phyloP scores from a whole-genome alignment of 1,284 basidiomycete genomes.

The Anthracocystis setariae region DNA sequence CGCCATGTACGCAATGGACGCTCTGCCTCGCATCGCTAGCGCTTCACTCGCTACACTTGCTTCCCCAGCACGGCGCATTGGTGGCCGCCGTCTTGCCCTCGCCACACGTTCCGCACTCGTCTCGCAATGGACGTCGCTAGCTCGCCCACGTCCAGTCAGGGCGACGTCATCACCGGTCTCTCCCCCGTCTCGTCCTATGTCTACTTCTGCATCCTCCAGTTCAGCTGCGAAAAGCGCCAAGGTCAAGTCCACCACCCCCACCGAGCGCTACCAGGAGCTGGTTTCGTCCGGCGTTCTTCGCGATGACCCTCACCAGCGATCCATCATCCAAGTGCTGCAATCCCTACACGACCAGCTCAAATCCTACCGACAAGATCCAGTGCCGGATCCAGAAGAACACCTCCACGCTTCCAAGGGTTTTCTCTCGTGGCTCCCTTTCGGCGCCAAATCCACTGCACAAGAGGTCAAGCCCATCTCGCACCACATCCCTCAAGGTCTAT shows the following conservation, averaged over 20 bases:
- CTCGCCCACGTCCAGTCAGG: not conserved
- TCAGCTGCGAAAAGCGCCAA: slow-evolving; percentile 25
- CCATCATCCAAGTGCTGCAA: slow-evolving; percentile 84
- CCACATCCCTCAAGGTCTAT: slow-evolving; percentile 83
- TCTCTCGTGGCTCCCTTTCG: slow-evolving; percentile 46
- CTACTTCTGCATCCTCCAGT: not conserved
- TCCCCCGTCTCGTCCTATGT: slow-evolving; percentile 3
- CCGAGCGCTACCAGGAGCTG: slow-evolving; percentile 79
- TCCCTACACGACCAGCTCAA: slow-evolving; percentile 79
- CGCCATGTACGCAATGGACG: slow-evolving; percentile 9
- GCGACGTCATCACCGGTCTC: not conserved
- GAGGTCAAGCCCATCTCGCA: slow-evolving; percentile 66
- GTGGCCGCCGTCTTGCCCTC: slow-evolving; percentile 18
- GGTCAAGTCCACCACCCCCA: slow-evolving; percentile 69
- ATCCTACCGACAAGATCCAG: slow-evolving; percentile 71
- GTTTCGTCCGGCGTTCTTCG: slow-evolving; percentile 78
- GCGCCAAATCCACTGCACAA: slow-evolving; percentile 39
- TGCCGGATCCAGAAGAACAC: slow-evolving; percentile 56
- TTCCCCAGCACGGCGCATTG: slow-evolving; percentile 23
- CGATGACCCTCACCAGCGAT: slow-evolving; percentile 83
- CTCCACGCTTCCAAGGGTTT: slow-evolving; percentile 35
- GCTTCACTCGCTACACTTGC: slow-evolving; percentile 2
- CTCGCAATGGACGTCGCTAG: not conserved
- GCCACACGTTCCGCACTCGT: slow-evolving; percentile 12
- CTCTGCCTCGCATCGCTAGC: slow-evolving; percentile 6